Base-by-base conservation (phyloP, 2,329 filamentous ascomycete genomes). In the Colletotrichum tamarilloi region DNA sequence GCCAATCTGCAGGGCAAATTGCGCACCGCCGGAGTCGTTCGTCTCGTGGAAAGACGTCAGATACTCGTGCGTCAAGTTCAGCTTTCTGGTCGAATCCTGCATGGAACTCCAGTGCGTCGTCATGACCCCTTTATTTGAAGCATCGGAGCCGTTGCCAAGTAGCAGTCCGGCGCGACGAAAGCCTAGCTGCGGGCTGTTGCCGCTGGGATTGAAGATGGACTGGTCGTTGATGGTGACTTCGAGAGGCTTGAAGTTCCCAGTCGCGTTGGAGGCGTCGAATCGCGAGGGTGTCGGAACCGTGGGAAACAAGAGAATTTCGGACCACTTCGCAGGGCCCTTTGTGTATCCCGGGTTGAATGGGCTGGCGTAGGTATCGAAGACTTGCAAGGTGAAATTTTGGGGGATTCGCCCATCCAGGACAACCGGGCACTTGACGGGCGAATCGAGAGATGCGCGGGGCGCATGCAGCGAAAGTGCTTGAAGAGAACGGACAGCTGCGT, bases 31-130 rank as follows among this genome's bases (percentile, higher is more conserved):
- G 77, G 82, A 88, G 74, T 85, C 82, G 59, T 77, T 80, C 75
- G 80, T 83, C 78, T 88, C 86, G 28, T 87, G 83, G 78, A 86
- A 89, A 28, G 86, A 82, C 56, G 90, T 85, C 77, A 90, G 83
- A 80, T 92, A 92, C 81, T 92, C 89, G 78, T 92, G 90, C 5
- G 86, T 87, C 66, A 88, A 80, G 81, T 92, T 92, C 67, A 92
- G 80, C 9, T 86, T 86, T 16, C 87, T 82, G 35, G 81, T 77
- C 2, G 80, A 74, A 76, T 91, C 89, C 76, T 88, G 87, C 79
- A 84, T 84, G 35, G 92, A 78, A 75, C 87, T 89, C 80, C 89
- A 92, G 80, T 92, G 90, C 63, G 92, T 84, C 2, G 89, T 91
- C 82, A 91, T 91, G 68, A 90, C 81, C 26, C 89, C 89, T 28